phyloP scores from a whole-genome alignment of 306 rosid species.

The Myrica gale region DNA sequence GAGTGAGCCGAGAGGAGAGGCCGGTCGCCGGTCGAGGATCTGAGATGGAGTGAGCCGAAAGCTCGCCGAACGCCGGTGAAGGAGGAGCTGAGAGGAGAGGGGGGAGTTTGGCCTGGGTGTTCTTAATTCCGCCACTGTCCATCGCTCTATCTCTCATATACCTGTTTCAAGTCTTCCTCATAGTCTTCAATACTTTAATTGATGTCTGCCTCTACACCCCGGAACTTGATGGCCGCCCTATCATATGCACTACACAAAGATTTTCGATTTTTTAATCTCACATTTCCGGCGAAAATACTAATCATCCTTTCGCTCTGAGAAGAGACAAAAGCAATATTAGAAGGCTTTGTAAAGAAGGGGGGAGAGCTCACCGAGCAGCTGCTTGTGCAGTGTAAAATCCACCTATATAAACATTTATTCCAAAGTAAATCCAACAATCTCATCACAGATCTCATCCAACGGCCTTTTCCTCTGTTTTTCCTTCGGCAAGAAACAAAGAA shows the following conservation, averaged over 20 bases:
- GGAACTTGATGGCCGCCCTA: conserved; percentile 93
- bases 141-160: conserved; percentile 13
- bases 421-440: conserved; percentile 33
- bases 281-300: conserved; percentile 1
- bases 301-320: neutral
- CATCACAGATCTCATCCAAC: conserved; percentile 8
- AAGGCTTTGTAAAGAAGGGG: conserved; percentile 24
- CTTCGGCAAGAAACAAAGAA: too few species aligned
- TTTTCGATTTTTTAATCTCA: neutral
- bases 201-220: conserved; percentile 95
- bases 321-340: conserved; percentile 8
- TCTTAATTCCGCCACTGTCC: neutral
- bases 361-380: conserved; percentile 88
- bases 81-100: too few species aligned
- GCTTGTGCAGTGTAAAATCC: conserved; percentile 99
- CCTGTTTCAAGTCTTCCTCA: conserved; percentile 96
- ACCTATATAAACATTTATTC: conserved; percentile 57
- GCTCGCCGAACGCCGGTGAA: too few species aligned
- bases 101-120: too few species aligned
- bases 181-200: conserved; percentile 85
- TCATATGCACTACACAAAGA: conserved; percentile 74
- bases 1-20: too few species aligned
- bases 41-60: too few species aligned
- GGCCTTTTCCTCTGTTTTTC: too few species aligned
- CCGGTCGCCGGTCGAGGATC: too few species aligned